Conservation (phyloP, 2,329 filamentous ascomycete genomes). For the Colletotrichum sp. region DNA sequence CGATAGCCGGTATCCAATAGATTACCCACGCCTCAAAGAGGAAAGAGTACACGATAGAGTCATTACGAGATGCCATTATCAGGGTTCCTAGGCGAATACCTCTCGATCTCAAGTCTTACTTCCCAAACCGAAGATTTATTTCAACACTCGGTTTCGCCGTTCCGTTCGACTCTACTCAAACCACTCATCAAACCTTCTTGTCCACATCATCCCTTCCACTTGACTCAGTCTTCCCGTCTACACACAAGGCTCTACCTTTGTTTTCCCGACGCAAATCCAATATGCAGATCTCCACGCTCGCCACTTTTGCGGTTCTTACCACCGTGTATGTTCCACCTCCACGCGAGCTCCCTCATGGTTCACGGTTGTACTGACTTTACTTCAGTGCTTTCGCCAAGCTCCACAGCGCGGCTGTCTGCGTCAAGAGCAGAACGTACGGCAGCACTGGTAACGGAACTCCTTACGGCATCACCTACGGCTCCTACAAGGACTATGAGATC, state of each 20-base stretch:
- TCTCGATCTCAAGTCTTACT: background rate
- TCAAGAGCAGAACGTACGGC: background rate
- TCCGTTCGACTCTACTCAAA: background rate
- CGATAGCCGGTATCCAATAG: background rate
- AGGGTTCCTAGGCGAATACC: background rate
- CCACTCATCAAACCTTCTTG: background rate
- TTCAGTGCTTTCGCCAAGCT: background rate
- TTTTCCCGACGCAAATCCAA: background rate
- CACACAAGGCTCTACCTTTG: background rate
- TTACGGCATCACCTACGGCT: slow-evolving; percentile 3
- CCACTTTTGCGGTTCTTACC: background rate
- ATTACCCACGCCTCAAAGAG: background rate
- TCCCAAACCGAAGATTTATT: background rate
- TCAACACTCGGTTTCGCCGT: background rate
- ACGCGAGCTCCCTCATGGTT: background rate
- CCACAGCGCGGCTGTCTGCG: slow-evolving; percentile 5
- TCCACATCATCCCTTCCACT: background rate
- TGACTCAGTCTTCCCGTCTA: background rate
- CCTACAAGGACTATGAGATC: slow-evolving; percentile 11
- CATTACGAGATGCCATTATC: background rate
- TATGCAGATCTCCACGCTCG: slow-evolving; percentile 6
- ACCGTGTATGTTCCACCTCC: background rate
- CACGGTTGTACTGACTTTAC: background rate
- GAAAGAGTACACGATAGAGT: background rate
- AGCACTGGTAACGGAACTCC: slow-evolving; percentile 8